Base-by-base conservation (phyloP, 805 yeast genomes). In the Yarrowia sp. region DNA sequence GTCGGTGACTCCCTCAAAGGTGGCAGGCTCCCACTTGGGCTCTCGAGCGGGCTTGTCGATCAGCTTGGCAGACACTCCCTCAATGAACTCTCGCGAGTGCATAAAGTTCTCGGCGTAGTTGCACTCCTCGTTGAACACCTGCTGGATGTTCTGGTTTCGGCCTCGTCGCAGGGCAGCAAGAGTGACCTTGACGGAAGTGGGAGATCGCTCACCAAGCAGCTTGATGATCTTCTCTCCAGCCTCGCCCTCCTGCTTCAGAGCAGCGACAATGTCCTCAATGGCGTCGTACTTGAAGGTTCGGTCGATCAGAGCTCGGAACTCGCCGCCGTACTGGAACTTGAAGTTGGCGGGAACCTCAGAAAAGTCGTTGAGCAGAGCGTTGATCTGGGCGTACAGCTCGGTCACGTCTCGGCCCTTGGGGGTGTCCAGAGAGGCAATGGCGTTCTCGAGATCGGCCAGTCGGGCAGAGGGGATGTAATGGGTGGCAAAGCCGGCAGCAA, bases 401-500 rank as follows among this genome's bases (percentile, higher is more conserved):
- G 74, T 70, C 17, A 65, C 44, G 22, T 69, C 66, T 32, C 71
- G 69, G 42, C 66, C 69, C 58, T 73, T 73, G 43, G 64, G 64
- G 11, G 47, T 2, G 73, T 83, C 84, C 67, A 90, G 78, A 70
- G 83, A 86, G 8, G 88, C 81, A 67, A 93, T 80, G 68, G 96
- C 84, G 61, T 80, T 80, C 67, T 83, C 81, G 69, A 93, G 81
- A 31, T 83, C 86, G 1, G 80, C 81, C 58, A 92, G 73, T 68
- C 87, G 83, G 66, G 81, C 83, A 38, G 87, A 80, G 15, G 90
- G 86, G 33, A 93, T 87, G 73, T 86, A 95, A 74, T 95, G 99
- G 13, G 98, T 91, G 44, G 97, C 96, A 68, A 88, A 82, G 36
- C 98, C 98, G 8, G 88, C 81, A 68, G 87, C 75, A 72, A 90